Percentiles rank a stretch among this genome's conserved stretches.
Evolutionary conservation across 1,139 yeast genomes (phyloP).

Genomic region (Debaryomycetaceae sp.): DNA sequence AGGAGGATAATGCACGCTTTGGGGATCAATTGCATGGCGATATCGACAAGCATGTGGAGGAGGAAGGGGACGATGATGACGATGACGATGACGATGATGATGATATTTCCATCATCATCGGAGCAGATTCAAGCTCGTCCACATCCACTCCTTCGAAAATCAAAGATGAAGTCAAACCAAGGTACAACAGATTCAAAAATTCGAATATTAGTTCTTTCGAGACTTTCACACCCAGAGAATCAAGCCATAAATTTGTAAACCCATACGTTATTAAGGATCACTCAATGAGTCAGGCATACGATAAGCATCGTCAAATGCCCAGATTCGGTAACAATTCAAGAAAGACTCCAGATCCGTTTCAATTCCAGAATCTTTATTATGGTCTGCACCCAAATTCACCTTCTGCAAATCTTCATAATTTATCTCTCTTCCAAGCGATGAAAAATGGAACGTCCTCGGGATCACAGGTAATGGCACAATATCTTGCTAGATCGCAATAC

Average conservation of each 20-base stretch:
- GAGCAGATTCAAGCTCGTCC: slow-evolving; percentile 34
- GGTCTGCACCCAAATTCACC: background rate
- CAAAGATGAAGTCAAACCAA: background rate
- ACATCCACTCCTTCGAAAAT: slow-evolving; percentile 13
- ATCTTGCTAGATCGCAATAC: slow-evolving; percentile 66
- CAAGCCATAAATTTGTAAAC: background rate
- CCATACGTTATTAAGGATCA: background rate
- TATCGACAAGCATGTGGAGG: slow-evolving; percentile 14
- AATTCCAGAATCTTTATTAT: background rate
- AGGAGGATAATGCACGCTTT: slow-evolving; percentile 3
- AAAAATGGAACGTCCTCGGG: slow-evolving; percentile 48
- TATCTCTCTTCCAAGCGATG: slow-evolving; percentile 3
- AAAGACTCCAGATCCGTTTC: background rate
- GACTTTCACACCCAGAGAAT: background rate
- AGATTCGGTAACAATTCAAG: background rate
- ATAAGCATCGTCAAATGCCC: background rate
- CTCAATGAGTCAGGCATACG: background rate
- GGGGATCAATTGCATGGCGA: slow-evolving; percentile 11
- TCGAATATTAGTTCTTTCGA: background rate
- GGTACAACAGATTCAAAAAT: background rate
- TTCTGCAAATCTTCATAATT: background rate
- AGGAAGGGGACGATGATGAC: slow-evolving; percentile 9
- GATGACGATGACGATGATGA: slow-evolving; percentile 28
- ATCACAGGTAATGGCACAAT: slow-evolving; percentile 75
- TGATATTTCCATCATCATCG: slow-evolving; percentile 42